phyloP scores from a whole-genome alignment of 2,329 filamentous ascomycete species.

The Talaromyces sp. region DNA sequence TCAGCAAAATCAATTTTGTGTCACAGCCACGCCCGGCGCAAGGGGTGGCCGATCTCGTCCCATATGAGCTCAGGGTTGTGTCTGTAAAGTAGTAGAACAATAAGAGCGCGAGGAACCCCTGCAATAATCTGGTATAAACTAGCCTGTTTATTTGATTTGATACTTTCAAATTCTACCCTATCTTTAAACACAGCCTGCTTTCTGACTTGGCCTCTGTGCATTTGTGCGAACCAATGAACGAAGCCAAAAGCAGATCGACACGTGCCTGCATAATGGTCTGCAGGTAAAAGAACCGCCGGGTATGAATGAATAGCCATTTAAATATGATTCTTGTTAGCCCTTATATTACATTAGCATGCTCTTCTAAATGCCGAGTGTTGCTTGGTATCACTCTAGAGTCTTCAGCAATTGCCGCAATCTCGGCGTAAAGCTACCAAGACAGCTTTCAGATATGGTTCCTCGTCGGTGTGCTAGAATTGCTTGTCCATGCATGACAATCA shows the following conservation, averaged over 20 bases:
- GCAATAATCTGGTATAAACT: too few relatives aligned
- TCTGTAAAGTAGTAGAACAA: too few relatives aligned
- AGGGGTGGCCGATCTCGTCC: background rate
- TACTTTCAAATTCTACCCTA: background rate
- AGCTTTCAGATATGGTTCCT: background rate
- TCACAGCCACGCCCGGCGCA: background rate
- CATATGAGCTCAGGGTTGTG: background rate
- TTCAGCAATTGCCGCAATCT: background rate
- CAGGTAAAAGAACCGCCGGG: background rate
- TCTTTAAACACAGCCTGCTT: background rate
- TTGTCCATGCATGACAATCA: background rate
- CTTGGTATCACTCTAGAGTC: background rate
- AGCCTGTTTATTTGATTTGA: too few relatives aligned
- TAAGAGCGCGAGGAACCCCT: too few relatives aligned
- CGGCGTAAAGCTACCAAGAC: background rate
- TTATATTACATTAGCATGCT: background rate
- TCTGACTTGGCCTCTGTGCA: background rate
- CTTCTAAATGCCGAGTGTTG: background rate
- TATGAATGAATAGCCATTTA: background rate
- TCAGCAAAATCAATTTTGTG: background rate
- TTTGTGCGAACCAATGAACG: background rate
- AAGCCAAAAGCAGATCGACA: background rate
- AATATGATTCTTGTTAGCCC: too few relatives aligned
- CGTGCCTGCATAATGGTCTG: background rate
- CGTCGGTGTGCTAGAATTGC: background rate